Conservation (phyloP, 371 early-diverging fungal species). For the Mucor mucedo region DNA sequence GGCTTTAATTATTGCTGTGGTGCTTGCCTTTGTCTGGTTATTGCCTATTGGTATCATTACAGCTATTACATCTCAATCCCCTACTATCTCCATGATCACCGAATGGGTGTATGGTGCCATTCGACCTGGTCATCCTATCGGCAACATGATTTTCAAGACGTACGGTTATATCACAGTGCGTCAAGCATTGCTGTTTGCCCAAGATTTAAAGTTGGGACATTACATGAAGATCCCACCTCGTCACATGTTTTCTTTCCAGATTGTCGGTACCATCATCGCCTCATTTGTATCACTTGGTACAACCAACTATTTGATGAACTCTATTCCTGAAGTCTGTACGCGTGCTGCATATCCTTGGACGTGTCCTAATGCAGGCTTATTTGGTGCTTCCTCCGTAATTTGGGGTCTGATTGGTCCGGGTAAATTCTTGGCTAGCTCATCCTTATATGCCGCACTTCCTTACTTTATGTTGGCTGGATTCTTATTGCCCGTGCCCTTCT, state of each 20-base stretch:
- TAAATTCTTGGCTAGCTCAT: slow-evolving; percentile 57
- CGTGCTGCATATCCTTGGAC: slow-evolving; percentile 54
- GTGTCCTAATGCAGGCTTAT: slow-evolving; percentile 49
- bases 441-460: slow-evolving; percentile 49
- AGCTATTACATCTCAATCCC: slow-evolving; percentile 49
- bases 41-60: slow-evolving; percentile 71
- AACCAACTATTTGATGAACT: slow-evolving; percentile 62
- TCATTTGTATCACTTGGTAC: slow-evolving; percentile 61
- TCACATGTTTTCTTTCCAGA: slow-evolving; percentile 64
- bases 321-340: slow-evolving; percentile 59
- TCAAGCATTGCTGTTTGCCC: slow-evolving; percentile 62
- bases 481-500: slow-evolving; percentile 56
- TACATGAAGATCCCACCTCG: slow-evolving; percentile 77
- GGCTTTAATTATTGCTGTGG: slow-evolving; percentile 63
- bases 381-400: slow-evolving; percentile 50
- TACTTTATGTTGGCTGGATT: slow-evolving; percentile 51
- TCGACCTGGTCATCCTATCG: slow-evolving; percentile 62
- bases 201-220: slow-evolving; percentile 64
- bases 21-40: slow-evolving; percentile 67
- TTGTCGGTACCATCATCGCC: slow-evolving; percentile 64
- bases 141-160: slow-evolving; percentile 67
- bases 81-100: slow-evolving; percentile 49
- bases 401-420: slow-evolving; percentile 75
- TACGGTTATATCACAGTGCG: slow-evolving; percentile 60
- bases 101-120: slow-evolving; percentile 56